These are phyloP conservation scores for Aspergillus steynii DNA, from an alignment of 495 filamentous ascomycete genomes.

Conservation along the genomic window DNA sequence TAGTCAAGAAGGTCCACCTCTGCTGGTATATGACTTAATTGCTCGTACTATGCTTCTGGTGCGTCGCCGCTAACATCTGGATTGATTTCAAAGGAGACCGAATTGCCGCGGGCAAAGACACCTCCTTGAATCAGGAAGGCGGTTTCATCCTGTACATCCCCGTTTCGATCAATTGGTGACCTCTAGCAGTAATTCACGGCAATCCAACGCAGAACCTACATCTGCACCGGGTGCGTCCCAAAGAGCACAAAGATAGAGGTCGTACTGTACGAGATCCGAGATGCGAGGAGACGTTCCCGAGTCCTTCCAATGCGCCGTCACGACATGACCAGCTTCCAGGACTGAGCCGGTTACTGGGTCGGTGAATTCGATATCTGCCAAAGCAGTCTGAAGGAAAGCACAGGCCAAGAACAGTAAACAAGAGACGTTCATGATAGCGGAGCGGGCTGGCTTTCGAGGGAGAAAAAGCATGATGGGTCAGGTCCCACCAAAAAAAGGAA, in stretches of 20 bases:
- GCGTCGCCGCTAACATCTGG: slow-evolving; percentile 47
- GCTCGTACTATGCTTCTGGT: slow-evolving; percentile 63
- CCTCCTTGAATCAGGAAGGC: slow-evolving; percentile 39
- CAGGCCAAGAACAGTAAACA: slow-evolving; percentile 41
- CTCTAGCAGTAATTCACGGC: background rate
- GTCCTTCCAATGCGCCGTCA: slow-evolving; percentile 61
- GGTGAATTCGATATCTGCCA: slow-evolving; percentile 60
- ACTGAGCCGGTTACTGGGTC: slow-evolving; percentile 35
- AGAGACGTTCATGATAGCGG: slow-evolving; percentile 37
- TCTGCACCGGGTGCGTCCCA: slow-evolving; percentile 52
- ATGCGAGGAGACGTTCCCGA: slow-evolving; percentile 50
- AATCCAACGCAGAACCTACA: slow-evolving; percentile 27
- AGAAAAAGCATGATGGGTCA: background rate
- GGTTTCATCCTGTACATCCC: slow-evolving; percentile 40
- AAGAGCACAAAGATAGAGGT: slow-evolving; percentile 64
- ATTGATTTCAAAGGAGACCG: slow-evolving; percentile 52
- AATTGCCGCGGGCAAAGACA: slow-evolving; percentile 50
- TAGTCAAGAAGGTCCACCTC: background rate
- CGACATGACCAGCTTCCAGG: slow-evolving; percentile 47
- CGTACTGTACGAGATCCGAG: slow-evolving; percentile 54
- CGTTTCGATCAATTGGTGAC: slow-evolving; percentile 7
- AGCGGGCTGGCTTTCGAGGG: background rate
- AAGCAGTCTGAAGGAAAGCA: slow-evolving; percentile 40
- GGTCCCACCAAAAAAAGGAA: slow-evolving; percentile 1
- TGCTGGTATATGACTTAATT: background rate